Base-by-base conservation (phyloP, 805 yeast species). In the Brettanomyces bruxellensis region DNA sequence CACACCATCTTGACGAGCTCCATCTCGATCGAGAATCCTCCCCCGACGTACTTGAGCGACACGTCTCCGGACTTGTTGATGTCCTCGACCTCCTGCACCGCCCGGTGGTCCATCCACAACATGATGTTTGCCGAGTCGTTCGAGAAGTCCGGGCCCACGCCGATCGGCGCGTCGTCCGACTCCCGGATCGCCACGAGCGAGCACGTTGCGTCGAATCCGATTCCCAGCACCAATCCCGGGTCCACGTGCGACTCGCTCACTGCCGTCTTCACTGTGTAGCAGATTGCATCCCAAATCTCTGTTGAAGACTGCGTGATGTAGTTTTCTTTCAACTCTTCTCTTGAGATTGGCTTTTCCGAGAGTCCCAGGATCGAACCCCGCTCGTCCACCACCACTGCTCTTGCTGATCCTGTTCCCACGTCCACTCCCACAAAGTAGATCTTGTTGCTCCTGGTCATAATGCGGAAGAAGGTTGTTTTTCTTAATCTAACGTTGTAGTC, bases 61-160 rank as follows among this genome's bases (percentile, higher is more conserved):
- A 77, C 79, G 59, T 88, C 95, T 34, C 76, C 75, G 0, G 96
- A 84, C 38, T 82, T 78, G 65, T 91, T 91, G 62, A 93, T 89
- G 47, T 70, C 76, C 47, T 78, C 69, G 12, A 96, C 89, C 61
- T 91, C 96, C 6, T 71, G 69, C 13, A 74, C 81, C 0, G 98
- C 97, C 52, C 99, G 77, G 65, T 93, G 99, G 68, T 93, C 99
- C 98, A 93, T 91, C 99, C 99, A 93, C 51, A 93, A 67, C 45
- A 93, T 80, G 57, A 93, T 83, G 65, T 93, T 89, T 60, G 90
- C 95, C 50, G 75, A 75, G 41, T 69, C 54, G 56, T 87, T 81
- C 34, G 66, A 52, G 62, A 87, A 91, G 60, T 90, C 86, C 1
- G 99, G 98, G 8, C 99, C 99, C 13, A 89, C 98, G 2, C 84